phyloP scores from a whole-genome alignment of 495 filamentous ascomycete species.

The Penicillium lividum region DNA sequence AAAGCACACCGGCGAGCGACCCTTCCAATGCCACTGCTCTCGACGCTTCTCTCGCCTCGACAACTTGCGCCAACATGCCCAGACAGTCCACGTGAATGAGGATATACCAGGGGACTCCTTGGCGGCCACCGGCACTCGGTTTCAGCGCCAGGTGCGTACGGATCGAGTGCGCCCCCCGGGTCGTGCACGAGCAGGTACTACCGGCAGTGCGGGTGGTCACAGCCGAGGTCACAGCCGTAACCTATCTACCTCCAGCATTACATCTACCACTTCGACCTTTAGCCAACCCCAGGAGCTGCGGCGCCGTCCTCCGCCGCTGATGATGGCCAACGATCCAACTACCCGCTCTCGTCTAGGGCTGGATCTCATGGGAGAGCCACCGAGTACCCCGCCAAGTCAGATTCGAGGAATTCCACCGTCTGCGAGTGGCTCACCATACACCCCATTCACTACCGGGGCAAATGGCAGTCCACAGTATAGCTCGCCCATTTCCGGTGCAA shows the following conservation, averaged over 20 bases:
- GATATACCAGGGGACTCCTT: slow-evolving; percentile 93
- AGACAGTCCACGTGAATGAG: slow-evolving; percentile 97
- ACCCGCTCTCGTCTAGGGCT: slow-evolving; percentile 59
- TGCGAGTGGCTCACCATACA: slow-evolving; percentile 64
- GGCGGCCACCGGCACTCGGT: slow-evolving; percentile 89
- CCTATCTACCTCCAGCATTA: slow-evolving; percentile 81
- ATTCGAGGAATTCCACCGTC: slow-evolving; percentile 52
- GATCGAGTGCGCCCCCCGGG: slow-evolving; percentile 73
- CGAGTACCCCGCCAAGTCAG: slow-evolving; percentile 51
- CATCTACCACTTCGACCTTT: slow-evolving; percentile 72
- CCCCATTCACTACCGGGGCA: slow-evolving; percentile 62
- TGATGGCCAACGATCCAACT: slow-evolving; percentile 73
- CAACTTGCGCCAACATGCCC: slow-evolving; percentile 94
- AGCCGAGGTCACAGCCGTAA: slow-evolving; percentile 79
- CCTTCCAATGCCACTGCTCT: slow-evolving; percentile 95
- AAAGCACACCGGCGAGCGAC: slow-evolving; percentile 97
- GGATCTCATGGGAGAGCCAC: slow-evolving; percentile 56
- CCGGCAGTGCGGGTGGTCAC: slow-evolving; percentile 63
- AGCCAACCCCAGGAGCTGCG: slow-evolving; percentile 61
- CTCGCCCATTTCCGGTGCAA: slow-evolving; percentile 68
- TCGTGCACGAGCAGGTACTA: slow-evolving; percentile 74
- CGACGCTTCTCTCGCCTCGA: slow-evolving; percentile 95
- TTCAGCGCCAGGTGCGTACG: slow-evolving; percentile 91
- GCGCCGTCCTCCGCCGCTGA: slow-evolving; percentile 75
- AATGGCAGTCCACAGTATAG: slow-evolving; percentile 72